phyloP scores from a whole-genome alignment of 2,329 filamentous ascomycete genomes.

The Hypomyces perniciosus region DNA sequence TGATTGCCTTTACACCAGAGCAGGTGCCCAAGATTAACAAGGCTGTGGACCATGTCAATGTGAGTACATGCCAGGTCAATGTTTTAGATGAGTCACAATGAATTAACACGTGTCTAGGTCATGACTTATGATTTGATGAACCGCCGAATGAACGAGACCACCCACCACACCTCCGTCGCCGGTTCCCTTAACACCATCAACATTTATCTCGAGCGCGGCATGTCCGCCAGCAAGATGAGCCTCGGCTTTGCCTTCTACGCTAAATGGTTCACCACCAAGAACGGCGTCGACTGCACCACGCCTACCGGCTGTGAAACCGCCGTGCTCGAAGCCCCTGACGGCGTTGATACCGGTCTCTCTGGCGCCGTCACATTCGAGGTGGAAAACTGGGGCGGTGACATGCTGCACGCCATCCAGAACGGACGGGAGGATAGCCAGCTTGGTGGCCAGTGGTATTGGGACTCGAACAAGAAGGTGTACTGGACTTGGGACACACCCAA shows the following conservation, averaged over 20 bases:
- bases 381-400: conserved; percentile 27
- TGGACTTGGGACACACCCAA: conserved; percentile 51
- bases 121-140: conserved; percentile 73
- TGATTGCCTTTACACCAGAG: conserved; percentile 58
- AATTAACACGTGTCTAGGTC: conserved; percentile 30
- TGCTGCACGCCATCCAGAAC: conserved; percentile 35
- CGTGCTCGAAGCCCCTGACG: conserved; percentile 53
- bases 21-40: conserved; percentile 53
- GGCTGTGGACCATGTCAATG: conserved; percentile 60
- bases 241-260: conserved; percentile 64
- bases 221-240: conserved; percentile 50
- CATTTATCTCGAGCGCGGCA: conserved; percentile 53
- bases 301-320: conserved; percentile 55
- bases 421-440: conserved; percentile 40
- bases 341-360: conserved; percentile 49
- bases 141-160: conserved; percentile 59
- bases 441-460: conserved; percentile 52
- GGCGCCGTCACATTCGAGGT: conserved; percentile 37
- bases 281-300: conserved; percentile 37
- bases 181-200: conserved; percentile 50
- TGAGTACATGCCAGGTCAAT: conserved; percentile 6
- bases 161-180: conserved; percentile 56
- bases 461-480: conserved; percentile 38
- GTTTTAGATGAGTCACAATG: fast-evolving
- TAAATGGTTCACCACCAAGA: conserved; percentile 58